Base-by-base conservation (phyloP, 2,329 filamentous ascomycete genomes). In the Monosporascus sp. region DNA sequence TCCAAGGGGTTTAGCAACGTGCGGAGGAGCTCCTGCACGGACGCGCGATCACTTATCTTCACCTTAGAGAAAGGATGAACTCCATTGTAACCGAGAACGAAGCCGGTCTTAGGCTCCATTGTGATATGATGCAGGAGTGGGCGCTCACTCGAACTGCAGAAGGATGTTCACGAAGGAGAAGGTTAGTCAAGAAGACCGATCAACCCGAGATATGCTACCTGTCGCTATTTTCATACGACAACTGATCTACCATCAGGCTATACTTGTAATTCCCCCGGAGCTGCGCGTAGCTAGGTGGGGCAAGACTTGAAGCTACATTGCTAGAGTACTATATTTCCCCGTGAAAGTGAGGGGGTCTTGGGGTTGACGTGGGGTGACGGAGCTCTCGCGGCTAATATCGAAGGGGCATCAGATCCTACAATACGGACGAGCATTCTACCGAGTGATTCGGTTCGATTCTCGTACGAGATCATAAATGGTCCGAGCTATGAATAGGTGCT, bases 1-100 rank as follows among this genome's bases (percentile, higher is more conserved):
- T 84, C 76, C 5, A 92, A 75, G 8, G 88, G 88, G 61, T 89
- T 84, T 25, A 92, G 79, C 9, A 92, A 74, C 3, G 83, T 78
- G 38, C 72, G 71, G 15, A 87, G 77, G 11, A 85, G 81, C 48
- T 80, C 70, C 60, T 87, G 82, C n/a, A 87, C 78, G 2, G 79
- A 82, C 25, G 71, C 65, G 22, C 78, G 75, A 64, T 80, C 74
- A 31, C 70, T 68, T 47, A 84, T 72, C 24, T 74, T 63, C 48
- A 83, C 72, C 53, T 72, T 68, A 38, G 78, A 74, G 66, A 84
- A 84, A 20, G 81, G 80, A 60, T 84, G 81, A n/a, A 69, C 62
- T 54, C 68, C 72, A 56, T 73, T 60, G 63, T 82, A 83, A 58
- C 79, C 80, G 6, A 84, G 70, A 27, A 75, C 69, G 52, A 75